phyloP scores from a whole-genome alignment of 352 stramenopile genomes.

The Phytophthora pluvialis region DNA sequence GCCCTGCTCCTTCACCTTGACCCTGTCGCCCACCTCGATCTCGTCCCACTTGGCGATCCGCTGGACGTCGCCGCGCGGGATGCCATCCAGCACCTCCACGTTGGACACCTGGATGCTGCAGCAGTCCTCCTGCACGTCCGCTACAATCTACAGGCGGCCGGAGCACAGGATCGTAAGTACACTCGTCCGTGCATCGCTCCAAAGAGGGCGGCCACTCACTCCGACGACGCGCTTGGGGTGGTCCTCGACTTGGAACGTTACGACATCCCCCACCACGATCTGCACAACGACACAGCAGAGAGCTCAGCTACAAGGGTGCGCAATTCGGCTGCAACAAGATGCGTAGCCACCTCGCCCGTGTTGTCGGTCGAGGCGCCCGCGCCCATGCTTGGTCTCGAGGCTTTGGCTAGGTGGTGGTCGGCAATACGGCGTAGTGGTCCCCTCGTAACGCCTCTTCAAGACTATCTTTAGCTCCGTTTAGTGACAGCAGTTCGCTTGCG shows the following conservation, averaged over 20 bases:
- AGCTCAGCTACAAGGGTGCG: neutral
- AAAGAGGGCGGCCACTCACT: conserved; percentile 29
- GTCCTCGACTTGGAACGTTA: conserved; percentile 54
- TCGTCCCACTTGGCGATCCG: conserved; percentile 71
- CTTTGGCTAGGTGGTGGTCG: neutral
- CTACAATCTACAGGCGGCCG: conserved; percentile 44
- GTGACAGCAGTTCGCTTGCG: no score
- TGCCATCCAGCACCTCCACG: conserved; percentile 47
- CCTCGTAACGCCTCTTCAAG: conserved; percentile 15
- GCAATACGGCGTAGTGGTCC: neutral
- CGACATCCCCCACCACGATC: conserved; percentile 68
- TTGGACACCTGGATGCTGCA: conserved; percentile 67
- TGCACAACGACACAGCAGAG: conserved; percentile 19
- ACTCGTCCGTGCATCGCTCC: neutral
- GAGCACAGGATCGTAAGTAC: conserved; percentile 5
- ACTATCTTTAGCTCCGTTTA: conserved; percentile 15
- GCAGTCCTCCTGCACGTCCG: conserved; percentile 48
- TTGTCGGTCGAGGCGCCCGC: conserved; percentile 44
- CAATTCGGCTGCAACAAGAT: neutral
- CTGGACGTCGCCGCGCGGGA: conserved; percentile 51
- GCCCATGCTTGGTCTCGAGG: conserved; percentile 35
- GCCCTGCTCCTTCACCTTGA: conserved; percentile 72
- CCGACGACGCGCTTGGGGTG: conserved; percentile 65
- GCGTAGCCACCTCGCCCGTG: conserved; percentile 33
- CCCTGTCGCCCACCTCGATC: conserved; percentile 64